Conservation (phyloP, 768 basidiomycete genomes). For the Pisolithus orientalis region DNA sequence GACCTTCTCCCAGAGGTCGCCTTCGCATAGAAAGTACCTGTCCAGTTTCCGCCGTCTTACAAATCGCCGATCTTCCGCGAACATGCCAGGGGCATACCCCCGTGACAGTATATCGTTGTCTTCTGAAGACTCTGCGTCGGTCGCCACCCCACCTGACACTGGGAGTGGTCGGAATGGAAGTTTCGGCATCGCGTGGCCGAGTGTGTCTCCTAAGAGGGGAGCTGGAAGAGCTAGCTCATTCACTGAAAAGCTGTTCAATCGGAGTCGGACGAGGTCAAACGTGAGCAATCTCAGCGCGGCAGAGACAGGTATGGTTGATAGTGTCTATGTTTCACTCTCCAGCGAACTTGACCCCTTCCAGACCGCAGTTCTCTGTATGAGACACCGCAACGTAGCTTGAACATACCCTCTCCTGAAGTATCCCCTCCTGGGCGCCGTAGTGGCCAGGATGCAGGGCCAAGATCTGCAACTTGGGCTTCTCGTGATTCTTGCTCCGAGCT, state of each 20-base stretch:
- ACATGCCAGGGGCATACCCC: conserved; percentile 37
- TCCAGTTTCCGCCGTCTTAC: conserved; percentile 43
- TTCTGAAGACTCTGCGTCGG: conserved; percentile 59
- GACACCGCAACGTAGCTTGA: conserved; percentile 18
- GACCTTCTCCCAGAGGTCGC: conserved; percentile 47
- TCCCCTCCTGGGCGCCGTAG: conserved; percentile 10
- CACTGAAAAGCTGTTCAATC: conserved; percentile 53
- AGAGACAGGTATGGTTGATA: conserved; percentile 34
- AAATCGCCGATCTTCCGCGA: conserved; percentile 30
- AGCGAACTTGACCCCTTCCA: conserved; percentile 1
- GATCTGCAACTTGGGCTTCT: conserved; percentile 42
- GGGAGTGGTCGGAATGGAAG: conserved; percentile 23
- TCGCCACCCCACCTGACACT: conserved; percentile 53
- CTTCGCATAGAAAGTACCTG: conserved; percentile 41
- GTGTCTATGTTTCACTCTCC: not conserved
- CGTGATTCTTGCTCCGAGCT: conserved; percentile 35
- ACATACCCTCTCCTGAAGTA: conserved; percentile 16
- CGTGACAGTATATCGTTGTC: conserved; percentile 62
- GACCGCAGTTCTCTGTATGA: conserved; percentile 25
- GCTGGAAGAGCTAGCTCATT: conserved; percentile 51
- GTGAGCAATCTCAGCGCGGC: conserved; percentile 43
- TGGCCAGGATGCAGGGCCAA: conserved; percentile 12
- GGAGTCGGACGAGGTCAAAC: conserved; percentile 49
- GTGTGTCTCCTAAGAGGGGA: conserved; percentile 47
- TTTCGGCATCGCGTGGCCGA: conserved; percentile 41